phyloP scores from a whole-genome alignment of 2,329 filamentous ascomycete species.

The Alternaria triticina region DNA sequence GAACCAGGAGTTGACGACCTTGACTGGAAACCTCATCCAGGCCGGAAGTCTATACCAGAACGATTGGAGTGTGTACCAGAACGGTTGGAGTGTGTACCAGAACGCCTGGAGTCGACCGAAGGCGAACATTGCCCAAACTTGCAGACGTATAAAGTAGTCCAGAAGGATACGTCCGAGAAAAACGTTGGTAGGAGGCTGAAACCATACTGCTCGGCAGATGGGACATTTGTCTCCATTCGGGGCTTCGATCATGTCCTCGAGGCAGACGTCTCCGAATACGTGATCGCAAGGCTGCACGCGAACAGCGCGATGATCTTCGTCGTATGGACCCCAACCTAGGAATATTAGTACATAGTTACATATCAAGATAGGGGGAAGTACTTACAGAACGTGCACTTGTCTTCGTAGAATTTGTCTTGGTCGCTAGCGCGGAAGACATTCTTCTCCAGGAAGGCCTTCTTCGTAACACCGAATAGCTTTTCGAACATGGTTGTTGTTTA shows the following conservation, averaged over 20 bases:
- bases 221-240: conserved; percentile 14
- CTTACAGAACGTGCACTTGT: conserved; percentile 16
- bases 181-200: neutral
- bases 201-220: conserved; percentile 9
- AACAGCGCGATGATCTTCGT: conserved; percentile 12
- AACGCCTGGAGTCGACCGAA: neutral
- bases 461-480: neutral
- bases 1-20: neutral
- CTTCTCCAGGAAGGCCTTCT: conserved; percentile 8
- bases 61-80: neutral
- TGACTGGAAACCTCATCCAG: neutral
- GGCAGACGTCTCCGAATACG: conserved; percentile 19
- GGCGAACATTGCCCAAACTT: neutral
- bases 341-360: neutral
- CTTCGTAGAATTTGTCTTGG: conserved; percentile 16
- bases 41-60: neutral
- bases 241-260: conserved; percentile 1
- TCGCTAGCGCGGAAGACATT: conserved; percentile 15
- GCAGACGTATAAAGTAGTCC: neutral
- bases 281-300: conserved; percentile 22
- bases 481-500: conserved; percentile 3
- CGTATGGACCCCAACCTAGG: conserved; percentile 18
- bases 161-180: neutral
- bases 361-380: neutral
- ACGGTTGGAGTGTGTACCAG: neutral